These are phyloP conservation scores for Fusarium sp. DNA, from an alignment of 2,329 filamentous ascomycete species.

Conservation along the genomic window DNA sequence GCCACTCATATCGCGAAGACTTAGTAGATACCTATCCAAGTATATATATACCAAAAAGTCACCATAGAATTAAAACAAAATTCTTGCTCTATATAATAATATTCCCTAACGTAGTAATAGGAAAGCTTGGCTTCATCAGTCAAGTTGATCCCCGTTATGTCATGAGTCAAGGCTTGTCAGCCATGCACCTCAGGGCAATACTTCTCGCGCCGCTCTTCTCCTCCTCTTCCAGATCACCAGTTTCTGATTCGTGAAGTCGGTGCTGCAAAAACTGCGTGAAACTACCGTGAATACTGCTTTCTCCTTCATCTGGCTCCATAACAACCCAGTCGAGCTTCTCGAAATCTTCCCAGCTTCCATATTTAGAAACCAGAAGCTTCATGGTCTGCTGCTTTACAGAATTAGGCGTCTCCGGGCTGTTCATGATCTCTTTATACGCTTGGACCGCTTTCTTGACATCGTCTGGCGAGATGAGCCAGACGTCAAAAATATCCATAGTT, in stretches of 20 bases:
- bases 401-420: slow-evolving; percentile 6
- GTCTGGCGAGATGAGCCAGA: slow-evolving; percentile 20
- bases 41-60: too few relatives aligned
- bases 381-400: slow-evolving; percentile 11
- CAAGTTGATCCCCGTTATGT: too few relatives aligned
- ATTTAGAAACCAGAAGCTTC: slow-evolving; percentile 24
- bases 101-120: too few relatives aligned
- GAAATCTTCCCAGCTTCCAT: slow-evolving; percentile 38
- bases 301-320: slow-evolving; percentile 15
- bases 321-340: slow-evolving; percentile 29
- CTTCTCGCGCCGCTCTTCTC: slow-evolving; percentile 6
- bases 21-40: too few relatives aligned
- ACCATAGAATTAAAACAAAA: too few relatives aligned
- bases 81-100: too few relatives aligned
- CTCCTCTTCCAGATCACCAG: not conserved
- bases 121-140: too few relatives aligned
- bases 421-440: slow-evolving; percentile 27
- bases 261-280: slow-evolving; percentile 28
- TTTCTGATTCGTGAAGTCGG: slow-evolving; percentile 1
- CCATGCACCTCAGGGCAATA: slow-evolving; percentile 23
- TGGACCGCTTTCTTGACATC: slow-evolving; percentile 17
- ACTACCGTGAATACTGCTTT: slow-evolving; percentile 12
- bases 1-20: too few relatives aligned
- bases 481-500: slow-evolving; percentile 10
- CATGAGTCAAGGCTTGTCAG: not conserved